Evolutionary conservation across 352 stramenopile genomes (phyloP), one percentile per base, ranked within the genome.

Genomic region (Pythium biforme): DNA sequence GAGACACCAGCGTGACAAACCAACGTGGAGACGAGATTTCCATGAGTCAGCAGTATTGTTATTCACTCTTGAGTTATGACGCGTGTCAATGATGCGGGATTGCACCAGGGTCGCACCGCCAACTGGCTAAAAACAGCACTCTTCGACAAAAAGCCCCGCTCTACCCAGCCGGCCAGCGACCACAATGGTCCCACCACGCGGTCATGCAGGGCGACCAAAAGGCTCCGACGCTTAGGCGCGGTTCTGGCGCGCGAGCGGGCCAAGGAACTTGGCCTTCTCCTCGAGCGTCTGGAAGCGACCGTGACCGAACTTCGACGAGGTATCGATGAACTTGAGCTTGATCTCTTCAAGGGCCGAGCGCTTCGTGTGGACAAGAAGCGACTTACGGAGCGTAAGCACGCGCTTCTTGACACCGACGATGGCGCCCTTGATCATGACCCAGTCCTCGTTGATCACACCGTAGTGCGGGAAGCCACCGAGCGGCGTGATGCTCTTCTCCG

Each of bases 391-490:
- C 56, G 98, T 99, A 31, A 99, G 72, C 65, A 92, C 92, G 75
- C 98, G 93, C 89, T 99, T 99, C 90, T 99, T 99, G 43, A 97
- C 95, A 74, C 98, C 98, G 55, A 98, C 90, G 67, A 99, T 90
- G 61, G 81, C 92, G 70, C 98, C 98, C 94, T 99, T 99, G 75
- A 99, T 83, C 97, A 99, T 99, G 69, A 99, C 65, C 97, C 97
- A 99, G 88, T 99, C 98, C 80, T 99, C 96, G 74, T 98, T 99
- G 69, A 99, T 76, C 34, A 96, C 74, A 94, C 98, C 98, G 86
- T 99, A 99, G 84, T 99, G 98, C 47, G 98, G 97, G 86, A 99
- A 99, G 75, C 98, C 98, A 81, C 98, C 98, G 66, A 99, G 93
- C 57, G 98, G 98, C 55, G 96, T 99, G 84, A 99, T 99, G 72